Evolutionary conservation across 805 yeast genomes (phyloP).

Genomic region (Blastobotrys americana): DNA sequence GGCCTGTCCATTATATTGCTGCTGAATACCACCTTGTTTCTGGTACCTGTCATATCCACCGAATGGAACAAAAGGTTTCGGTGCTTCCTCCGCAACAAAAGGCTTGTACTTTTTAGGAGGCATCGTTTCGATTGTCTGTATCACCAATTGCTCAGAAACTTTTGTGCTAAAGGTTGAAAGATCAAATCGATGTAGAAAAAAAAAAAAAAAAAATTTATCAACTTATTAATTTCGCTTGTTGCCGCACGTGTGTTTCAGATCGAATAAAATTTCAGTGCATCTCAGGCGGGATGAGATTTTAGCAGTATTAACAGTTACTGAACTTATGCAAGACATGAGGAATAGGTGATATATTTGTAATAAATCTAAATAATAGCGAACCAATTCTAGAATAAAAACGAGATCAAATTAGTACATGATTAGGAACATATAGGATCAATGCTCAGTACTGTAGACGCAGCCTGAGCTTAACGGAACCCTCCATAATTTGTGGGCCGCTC

Average conservation of each 20-base stretch:
- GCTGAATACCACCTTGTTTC: neutral
- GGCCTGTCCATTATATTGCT: neutral
- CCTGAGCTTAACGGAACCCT: no score
- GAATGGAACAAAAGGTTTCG: slow-evolving; percentile 7
- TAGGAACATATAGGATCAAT: no score
- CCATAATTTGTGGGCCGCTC: no score
- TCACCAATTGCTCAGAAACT: slow-evolving; percentile 2
- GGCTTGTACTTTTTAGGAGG: slow-evolving; percentile 15
- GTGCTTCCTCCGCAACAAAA: slow-evolving; percentile 2
- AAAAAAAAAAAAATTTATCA: slow-evolving; percentile 7
- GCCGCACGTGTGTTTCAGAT: neutral
- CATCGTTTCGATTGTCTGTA: slow-evolving; percentile 5
- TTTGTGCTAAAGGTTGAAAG: neutral
- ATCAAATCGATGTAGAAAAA: slow-evolving; percentile 4
- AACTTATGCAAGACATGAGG: no score
- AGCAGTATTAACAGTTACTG: no score
- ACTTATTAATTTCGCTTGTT: neutral
- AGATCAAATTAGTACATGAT: no score
- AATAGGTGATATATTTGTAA: no score
- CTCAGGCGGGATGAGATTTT: neutral
- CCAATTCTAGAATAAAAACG: no score
- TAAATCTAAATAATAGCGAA: no score
- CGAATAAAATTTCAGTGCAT: neutral
- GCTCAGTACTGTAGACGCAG: no score
- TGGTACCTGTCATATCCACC: slow-evolving; percentile 3